A percentile compares a stretch with the other conserved stretches of the same genome.
phyloP scores from a whole-genome alignment of 2,329 filamentous ascomycete genomes.

The Tolypocladium ovalisporum region DNA sequence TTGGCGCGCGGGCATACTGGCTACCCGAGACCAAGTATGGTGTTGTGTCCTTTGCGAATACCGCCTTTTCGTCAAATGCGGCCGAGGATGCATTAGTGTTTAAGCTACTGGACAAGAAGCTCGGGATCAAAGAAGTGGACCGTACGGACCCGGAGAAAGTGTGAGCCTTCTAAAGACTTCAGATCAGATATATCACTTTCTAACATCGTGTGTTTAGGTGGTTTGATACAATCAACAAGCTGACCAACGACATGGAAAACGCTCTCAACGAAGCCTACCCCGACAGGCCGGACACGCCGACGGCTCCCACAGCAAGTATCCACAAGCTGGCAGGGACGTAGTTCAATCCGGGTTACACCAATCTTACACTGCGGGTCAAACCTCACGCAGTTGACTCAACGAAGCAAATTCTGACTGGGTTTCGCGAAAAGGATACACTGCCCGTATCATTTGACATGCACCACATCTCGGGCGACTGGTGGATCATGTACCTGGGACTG shows the following conservation, averaged over 20 bases:
- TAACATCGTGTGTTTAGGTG: background rate
- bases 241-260: background rate
- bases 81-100: slow-evolving; percentile 14
- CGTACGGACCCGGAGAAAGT: slow-evolving; percentile 9
- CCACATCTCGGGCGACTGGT: slow-evolving; percentile 18
- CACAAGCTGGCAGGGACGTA: background rate
- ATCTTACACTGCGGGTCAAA: background rate
- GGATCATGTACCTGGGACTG: slow-evolving; percentile 9
- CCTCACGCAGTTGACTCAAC: slow-evolving; percentile 5
- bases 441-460: slow-evolving; percentile 7
- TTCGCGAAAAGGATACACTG: slow-evolving; percentile 8
- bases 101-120: slow-evolving; percentile 18
- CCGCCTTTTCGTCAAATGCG: slow-evolving; percentile 16
- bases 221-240: background rate
- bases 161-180: slow-evolving; percentile 1
- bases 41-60: background rate
- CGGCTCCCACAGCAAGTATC: background rate
- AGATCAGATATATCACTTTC: background rate
- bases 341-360: background rate
- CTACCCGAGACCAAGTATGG: slow-evolving; percentile 5
- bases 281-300: background rate
- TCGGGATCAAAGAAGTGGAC: slow-evolving; percentile 10
- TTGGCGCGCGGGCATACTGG: slow-evolving; percentile 18
- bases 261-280: background rate
- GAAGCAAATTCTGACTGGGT: slow-evolving; percentile 11